phyloP scores from a whole-genome alignment of 148 eudicot species.

The Silene latifolia region DNA sequence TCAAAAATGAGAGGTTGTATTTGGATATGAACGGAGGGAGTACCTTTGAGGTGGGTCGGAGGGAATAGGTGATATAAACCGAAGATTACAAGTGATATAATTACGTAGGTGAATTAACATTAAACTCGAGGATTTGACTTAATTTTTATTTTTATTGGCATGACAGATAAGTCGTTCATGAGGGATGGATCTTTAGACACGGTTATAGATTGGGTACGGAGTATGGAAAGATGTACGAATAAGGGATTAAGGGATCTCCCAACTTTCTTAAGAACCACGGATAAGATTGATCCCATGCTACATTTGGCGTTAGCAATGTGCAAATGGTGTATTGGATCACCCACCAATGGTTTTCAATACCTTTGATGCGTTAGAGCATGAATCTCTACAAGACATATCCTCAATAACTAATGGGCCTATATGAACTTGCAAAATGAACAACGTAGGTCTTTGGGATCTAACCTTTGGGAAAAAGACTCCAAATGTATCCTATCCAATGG shows the following conservation, averaged over 20 bases:
- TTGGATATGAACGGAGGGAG: too few species aligned
- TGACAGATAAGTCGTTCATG: not conserved
- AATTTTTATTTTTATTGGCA: not conserved
- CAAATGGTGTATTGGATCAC: not conserved
- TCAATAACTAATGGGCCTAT: not conserved
- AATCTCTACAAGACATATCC: not conserved
- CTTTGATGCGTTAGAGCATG: constrained; percentile 19
- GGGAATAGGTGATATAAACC: too few species aligned
- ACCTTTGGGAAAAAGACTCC: constrained; percentile 14
- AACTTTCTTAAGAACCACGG: constrained; percentile 14
- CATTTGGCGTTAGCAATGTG: not conserved
- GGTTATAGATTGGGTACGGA: constrained; percentile 4
- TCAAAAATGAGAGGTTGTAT: too few species aligned
- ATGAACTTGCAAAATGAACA: not conserved
- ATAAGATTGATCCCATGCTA: constrained; percentile 6
- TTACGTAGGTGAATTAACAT: too few species aligned
- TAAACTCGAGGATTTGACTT: not conserved
- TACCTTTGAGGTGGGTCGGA: too few species aligned
- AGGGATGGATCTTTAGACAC: constrained; percentile 15
- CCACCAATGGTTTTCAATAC: constrained; percentile 21
- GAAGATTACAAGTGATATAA: too few species aligned
- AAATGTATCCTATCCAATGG: constrained; percentile 5
- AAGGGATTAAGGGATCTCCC: constrained; percentile 21
- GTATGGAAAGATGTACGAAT: constrained; percentile 21
- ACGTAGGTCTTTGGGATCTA: not conserved